A percentile compares a stretch with the other conserved stretches of the same genome.
Evolutionary conservation across 192 early-diverging fungal genomes (phyloP).

Genomic region (Backusella parvicylindrica): DNA sequence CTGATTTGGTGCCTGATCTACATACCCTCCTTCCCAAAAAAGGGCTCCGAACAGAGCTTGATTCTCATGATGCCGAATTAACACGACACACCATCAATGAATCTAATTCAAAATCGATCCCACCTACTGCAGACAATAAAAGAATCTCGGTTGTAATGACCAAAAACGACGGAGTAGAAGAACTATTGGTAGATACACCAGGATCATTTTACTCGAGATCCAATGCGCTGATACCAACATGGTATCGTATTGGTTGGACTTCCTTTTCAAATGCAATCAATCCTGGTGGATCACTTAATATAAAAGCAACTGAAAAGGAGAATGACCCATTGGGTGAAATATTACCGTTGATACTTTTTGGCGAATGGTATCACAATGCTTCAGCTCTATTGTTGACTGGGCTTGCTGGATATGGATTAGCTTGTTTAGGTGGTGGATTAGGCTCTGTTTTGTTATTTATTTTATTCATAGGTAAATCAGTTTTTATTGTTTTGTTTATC

Average conservation of each 20-base stretch:
- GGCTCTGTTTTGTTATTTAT: conserved; percentile 15
- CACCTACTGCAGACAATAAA: background rate
- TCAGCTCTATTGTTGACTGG: conserved; percentile 19
- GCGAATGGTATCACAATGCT: conserved; percentile 36
- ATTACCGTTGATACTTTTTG: conserved; percentile 22
- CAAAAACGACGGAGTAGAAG: background rate
- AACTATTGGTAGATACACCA: background rate
- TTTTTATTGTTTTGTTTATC: background rate
- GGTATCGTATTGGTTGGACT: conserved; percentile 27
- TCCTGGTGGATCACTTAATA: conserved; percentile 8
- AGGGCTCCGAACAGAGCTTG: conserved; percentile 25
- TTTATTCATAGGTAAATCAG: conserved; percentile 24
- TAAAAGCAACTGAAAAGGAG: conserved; percentile 1
- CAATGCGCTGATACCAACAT: conserved; percentile 10
- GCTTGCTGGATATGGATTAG: conserved; percentile 14
- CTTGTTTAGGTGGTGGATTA: conserved; percentile 20
- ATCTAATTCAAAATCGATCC: conserved; percentile 18
- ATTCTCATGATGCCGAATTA: conserved; percentile 14
- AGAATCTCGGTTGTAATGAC: background rate
- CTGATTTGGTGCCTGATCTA: conserved; percentile 23
- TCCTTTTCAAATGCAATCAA: conserved; percentile 9
- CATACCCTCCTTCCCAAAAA: background rate
- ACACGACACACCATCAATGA: conserved; percentile 7
- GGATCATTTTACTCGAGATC: background rate
- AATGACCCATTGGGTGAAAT: conserved; percentile 14